Evolutionary conservation across 306 rosid genomes (phyloP).

Genomic region (Begonia peltatifolia): DNA sequence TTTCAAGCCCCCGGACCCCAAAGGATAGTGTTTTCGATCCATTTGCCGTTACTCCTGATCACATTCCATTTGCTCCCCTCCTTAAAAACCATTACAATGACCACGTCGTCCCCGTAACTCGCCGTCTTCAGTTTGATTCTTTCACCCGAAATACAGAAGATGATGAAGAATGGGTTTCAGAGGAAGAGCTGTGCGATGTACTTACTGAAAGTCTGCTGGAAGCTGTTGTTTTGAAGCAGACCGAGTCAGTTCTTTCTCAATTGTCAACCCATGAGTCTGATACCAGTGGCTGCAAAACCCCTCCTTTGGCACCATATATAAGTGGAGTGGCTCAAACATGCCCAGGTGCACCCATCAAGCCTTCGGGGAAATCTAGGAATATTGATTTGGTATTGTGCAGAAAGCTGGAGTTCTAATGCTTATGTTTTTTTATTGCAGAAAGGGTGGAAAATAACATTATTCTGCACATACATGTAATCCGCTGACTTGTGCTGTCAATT

Average conservation of each 20-base stretch:
- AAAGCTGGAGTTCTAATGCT: conserved; percentile 58
- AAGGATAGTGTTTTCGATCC: conserved; percentile 55
- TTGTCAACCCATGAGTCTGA: conserved; percentile 13
- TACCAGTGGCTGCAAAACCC: conserved; percentile 30
- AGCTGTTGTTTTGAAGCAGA: conserved; percentile 36
- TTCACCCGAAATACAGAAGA: conserved; percentile 7
- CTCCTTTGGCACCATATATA: conserved; percentile 15
- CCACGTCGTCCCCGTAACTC: conserved; percentile 21
- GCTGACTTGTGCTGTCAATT: not conserved
- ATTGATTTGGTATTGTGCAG: conserved; percentile 39
- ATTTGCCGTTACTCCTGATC: conserved; percentile 52
- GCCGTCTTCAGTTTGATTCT: conserved; percentile 42
- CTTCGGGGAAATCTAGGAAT: conserved; percentile 20
- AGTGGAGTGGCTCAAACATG: conserved; percentile 39
- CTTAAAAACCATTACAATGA: conserved; percentile 26
- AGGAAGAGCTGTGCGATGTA: conserved; percentile 43
- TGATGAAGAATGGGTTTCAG: conserved; percentile 28
- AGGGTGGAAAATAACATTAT: no score
- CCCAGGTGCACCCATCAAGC: conserved; percentile 49
- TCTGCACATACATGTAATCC: not conserved
- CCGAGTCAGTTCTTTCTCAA: conserved; percentile 23
- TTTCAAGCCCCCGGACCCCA: conserved; percentile 49
- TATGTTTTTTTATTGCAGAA: conserved; percentile 3
- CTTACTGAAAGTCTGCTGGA: conserved; percentile 44
- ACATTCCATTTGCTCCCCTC: conserved; percentile 31